Percentiles rank a stretch among this genome's conserved stretches.
Conservation (phyloP, 768 basidiomycete species). For the Suillus subluteus region DNA sequence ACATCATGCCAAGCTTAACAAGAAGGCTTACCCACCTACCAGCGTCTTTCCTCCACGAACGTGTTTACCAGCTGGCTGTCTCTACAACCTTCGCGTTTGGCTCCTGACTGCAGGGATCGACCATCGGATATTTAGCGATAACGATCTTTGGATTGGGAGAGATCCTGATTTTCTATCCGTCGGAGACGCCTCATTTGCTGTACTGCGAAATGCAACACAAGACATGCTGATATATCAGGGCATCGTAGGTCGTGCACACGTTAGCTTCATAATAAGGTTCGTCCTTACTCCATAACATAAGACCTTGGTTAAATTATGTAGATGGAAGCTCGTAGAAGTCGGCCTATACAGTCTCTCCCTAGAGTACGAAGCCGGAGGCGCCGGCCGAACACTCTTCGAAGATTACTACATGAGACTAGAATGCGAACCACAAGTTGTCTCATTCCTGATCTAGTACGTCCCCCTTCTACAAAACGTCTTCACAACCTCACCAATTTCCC, state of each 20-base stretch:
- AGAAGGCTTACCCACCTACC: conserved; percentile 7
- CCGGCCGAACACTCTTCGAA: conserved; percentile 56
- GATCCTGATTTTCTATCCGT: conserved; percentile 68
- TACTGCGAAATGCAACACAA: conserved; percentile 44
- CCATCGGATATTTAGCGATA: conserved; percentile 65
- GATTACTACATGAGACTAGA: conserved; percentile 56
- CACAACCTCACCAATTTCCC: conserved; percentile 11
- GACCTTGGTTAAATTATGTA: conserved; percentile 23
- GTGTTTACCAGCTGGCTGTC: conserved; percentile 53
- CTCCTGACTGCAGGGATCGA: conserved; percentile 58
- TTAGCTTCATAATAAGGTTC: conserved; percentile 60
- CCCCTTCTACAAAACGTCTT: not conserved
- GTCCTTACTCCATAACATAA: conserved; percentile 8
- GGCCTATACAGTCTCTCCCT: conserved; percentile 57
- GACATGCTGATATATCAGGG: conserved; percentile 58
- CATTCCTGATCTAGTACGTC: conserved; percentile 66
- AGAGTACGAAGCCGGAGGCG: conserved; percentile 68
- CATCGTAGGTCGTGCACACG: conserved; percentile 56
- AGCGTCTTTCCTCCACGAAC: conserved; percentile 66
- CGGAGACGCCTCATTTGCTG: conserved; percentile 58
- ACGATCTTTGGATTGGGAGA: conserved; percentile 67
- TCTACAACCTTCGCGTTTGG: conserved; percentile 68
- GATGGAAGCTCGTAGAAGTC: conserved; percentile 52
- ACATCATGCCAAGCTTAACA: not conserved
- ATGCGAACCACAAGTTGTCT: conserved; percentile 53